Base-by-base conservation (phyloP, 306 rosid genomes). In the Sesbania bispinosa region DNA sequence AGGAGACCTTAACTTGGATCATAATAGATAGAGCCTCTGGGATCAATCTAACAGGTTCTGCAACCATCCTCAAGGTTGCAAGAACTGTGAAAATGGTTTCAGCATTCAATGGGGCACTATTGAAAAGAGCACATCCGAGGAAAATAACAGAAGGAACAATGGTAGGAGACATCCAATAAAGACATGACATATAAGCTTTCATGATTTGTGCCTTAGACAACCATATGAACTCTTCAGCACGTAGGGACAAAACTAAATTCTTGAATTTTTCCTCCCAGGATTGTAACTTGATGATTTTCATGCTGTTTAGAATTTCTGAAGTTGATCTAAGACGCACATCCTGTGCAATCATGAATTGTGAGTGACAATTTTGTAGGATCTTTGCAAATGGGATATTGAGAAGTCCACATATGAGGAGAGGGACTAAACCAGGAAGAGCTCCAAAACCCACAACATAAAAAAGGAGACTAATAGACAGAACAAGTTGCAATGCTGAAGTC, bases 211-310 rank as follows among this genome's bases (percentile, higher is more conserved):
- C 23, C 42, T 79, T 70, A 18, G 82, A n/a, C 76, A 88, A 79
- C 88, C 89, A 88, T 77, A 63, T 79, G 82, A 90, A 83, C 64
- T 90, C 94, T 0, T 23, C 41, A 10, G 74, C 90, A 0, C 94
- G 79, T 10, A 57, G 79, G 0, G 88, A 74, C 50, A 82, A 80
- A 0, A 86, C 62, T 51, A 64, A 16, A 29, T 10, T 66, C 72
- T 77, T 83, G 52, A 90, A 90, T 4, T 86, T 84, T 2, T 82
- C 89, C 67, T 86, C 94, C 96, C 96, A 90, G 0, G 89, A 88
- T 63, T 88, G 94, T n/a, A 90, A 52, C 52, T 88, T 90, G 3
- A 90, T 88, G 81, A 84, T 62, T 50, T 90, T 90, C 87, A 90
- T 90, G 16, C 66, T 90, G 39, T 88, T 88, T 3, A 87, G 86